These are phyloP conservation scores for sorghum (Sorghum bicolor) DNA, from an alignment of 176 grass and related monocot genomes.

Conservation along the genomic window Sorghum_bicolor_NCBIv3 NC_012872.2:10383001-10383500, in stretches of 20 bases:
- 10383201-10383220: background rate
- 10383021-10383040: background rate
- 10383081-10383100: too few relatives aligned
- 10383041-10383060: too few relatives aligned
- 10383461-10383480: conserved; percentile 88
- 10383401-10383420: background rate
- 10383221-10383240: conserved; percentile 29
- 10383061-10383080: too few relatives aligned
- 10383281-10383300: conserved; percentile 68
- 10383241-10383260: conserved; percentile 44
- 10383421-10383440: conserved; percentile 63
- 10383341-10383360: conserved; percentile 63
- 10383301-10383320: background rate
- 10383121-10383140: background rate
- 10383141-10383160: background rate
- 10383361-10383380: conserved; percentile 4
- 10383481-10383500: conserved; percentile 92
- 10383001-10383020: background rate
- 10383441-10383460: conserved; percentile 71
- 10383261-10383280: conserved; percentile 34
- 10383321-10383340: background rate
- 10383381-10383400: background rate
- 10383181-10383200: background rate
- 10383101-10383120: too few relatives aligned
- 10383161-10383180: background rate